Percentiles rank a stretch among this genome's conserved stretches.
Evolutionary conservation across 2,329 filamentous ascomycete genomes (phyloP).

Genomic region (Paracoccidioides lutzii): DNA sequence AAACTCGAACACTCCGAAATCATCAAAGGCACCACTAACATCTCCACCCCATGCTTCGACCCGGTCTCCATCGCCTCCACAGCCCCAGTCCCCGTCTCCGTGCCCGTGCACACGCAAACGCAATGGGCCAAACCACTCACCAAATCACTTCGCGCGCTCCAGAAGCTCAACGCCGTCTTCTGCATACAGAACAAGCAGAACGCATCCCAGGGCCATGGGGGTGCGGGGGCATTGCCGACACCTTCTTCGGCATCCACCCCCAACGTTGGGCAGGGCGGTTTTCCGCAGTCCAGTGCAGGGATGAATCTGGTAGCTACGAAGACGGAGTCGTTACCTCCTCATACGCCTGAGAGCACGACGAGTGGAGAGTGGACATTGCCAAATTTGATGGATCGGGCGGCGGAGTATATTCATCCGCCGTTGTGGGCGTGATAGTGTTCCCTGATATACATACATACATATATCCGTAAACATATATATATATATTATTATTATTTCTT

Average conservation of each 20-base stretch:
- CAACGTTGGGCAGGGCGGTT: background rate
- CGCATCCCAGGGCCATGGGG: background rate
- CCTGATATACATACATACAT: background rate
- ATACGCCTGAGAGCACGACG: slow-evolving; percentile 36
- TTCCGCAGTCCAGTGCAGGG: background rate
- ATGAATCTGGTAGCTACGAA: slow-evolving; percentile 4
- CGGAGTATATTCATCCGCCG: slow-evolving; percentile 37
- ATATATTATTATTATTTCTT: background rate
- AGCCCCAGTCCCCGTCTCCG: slow-evolving; percentile 18
- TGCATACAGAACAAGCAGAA: slow-evolving; percentile 15
- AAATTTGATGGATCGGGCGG: slow-evolving; percentile 33
- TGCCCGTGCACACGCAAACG: slow-evolving; percentile 25
- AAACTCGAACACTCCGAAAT: slow-evolving; percentile 11
- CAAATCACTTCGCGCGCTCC: slow-evolving; percentile 33
- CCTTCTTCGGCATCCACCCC: too few species aligned
- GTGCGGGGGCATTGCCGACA: too few species aligned
- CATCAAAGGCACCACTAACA: slow-evolving; percentile 20
- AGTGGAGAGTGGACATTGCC: slow-evolving; percentile 35
- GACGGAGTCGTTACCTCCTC: slow-evolving; percentile 28
- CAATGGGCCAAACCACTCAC: slow-evolving; percentile 36
- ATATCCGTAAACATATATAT: background rate
- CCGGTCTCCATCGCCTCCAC: slow-evolving; percentile 18
- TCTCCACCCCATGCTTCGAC: slow-evolving; percentile 15
- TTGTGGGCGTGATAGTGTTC: slow-evolving; percentile 21
- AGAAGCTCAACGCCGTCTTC: slow-evolving; percentile 33